Evolutionary conservation across 106 monocot species (phyloP).

Genomic region (Iris macrosiphon): DNA sequence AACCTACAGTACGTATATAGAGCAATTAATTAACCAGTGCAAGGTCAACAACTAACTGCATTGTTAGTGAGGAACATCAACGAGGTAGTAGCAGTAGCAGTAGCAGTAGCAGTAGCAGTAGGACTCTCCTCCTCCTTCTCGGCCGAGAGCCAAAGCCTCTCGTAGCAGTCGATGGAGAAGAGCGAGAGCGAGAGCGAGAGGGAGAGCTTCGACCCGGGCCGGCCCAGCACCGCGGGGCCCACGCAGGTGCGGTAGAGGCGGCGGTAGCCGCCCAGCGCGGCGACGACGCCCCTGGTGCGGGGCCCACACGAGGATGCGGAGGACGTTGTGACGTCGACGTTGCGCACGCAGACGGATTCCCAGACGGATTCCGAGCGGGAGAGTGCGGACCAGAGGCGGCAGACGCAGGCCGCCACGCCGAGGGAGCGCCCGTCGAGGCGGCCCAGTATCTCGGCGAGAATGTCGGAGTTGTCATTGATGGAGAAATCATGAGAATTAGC

Average conservation of each 20-base stretch:
- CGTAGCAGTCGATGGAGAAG: conserved; percentile 25
- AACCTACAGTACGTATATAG: too few species aligned
- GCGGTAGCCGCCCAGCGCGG: conserved; percentile 10
- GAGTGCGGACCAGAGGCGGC: conserved; percentile 12
- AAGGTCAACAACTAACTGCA: too few species aligned
- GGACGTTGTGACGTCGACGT: too few species aligned
- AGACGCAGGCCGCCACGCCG: conserved; percentile 14
- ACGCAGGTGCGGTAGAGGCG: conserved; percentile 15
- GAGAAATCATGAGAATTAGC: too few species aligned
- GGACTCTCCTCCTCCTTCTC: too few species aligned
- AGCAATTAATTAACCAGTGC: too few species aligned
- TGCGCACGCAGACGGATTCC: conserved; percentile 20
- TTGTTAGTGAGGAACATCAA: too few species aligned
- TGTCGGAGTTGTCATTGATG: conserved; percentile 20
- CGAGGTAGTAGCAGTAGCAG: too few species aligned
- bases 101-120: too few species aligned
- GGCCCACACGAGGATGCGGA: not conserved
- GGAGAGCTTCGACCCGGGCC: conserved; percentile 9
- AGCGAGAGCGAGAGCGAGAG: conserved; percentile 6
- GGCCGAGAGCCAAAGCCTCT: too few species aligned
- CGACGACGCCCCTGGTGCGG: conserved; percentile 1
- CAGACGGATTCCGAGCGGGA: conserved; percentile 20
- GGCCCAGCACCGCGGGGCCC: conserved; percentile 16
- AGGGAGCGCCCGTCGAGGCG: conserved; percentile 23
- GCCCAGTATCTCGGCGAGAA: conserved; percentile 14